Percentiles rank a stretch among this genome's conserved stretches.
Evolutionary conservation across 2,329 filamentous ascomycete genomes (phyloP).

Genomic region (Paracamarosporium sp.): DNA sequence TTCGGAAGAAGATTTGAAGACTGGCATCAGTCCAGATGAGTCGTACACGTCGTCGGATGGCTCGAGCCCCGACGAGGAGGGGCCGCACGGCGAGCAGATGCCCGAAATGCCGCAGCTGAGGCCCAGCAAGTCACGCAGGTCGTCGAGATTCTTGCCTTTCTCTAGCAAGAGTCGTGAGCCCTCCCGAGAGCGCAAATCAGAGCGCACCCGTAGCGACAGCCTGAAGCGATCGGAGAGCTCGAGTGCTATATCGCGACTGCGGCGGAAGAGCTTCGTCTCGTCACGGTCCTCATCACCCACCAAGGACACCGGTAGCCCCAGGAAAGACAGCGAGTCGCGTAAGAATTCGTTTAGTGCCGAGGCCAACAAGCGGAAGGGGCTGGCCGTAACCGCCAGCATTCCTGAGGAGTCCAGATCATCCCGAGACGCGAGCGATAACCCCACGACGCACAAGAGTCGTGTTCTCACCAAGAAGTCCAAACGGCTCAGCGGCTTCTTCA

Average conservation of each 20-base stretch:
- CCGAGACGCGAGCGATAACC: slow-evolving; percentile 21
- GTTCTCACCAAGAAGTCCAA: slow-evolving; percentile 45
- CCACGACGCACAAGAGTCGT: slow-evolving; percentile 22
- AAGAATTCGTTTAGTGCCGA: slow-evolving; percentile 26
- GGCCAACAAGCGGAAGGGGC: slow-evolving; percentile 32
- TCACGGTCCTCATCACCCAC: slow-evolving; percentile 30
- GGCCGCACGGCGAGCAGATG: slow-evolving; percentile 31
- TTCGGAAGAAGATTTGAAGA: slow-evolving; percentile 41
- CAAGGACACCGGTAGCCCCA: slow-evolving; percentile 19
- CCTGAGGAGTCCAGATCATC: slow-evolving; percentile 34
- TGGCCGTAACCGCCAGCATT: slow-evolving; percentile 33
- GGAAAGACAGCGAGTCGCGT: slow-evolving; percentile 17
- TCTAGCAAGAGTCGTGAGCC: slow-evolving; percentile 43
- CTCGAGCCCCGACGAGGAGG: slow-evolving; percentile 52
- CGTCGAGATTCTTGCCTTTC: slow-evolving; percentile 44
- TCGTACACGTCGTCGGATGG: slow-evolving; percentile 51
- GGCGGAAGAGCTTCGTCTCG: slow-evolving; percentile 46
- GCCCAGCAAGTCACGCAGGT: slow-evolving; percentile 43
- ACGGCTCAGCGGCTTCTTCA: slow-evolving; percentile 42
- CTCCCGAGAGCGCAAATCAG: slow-evolving; percentile 36
- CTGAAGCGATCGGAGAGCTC: slow-evolving; percentile 33
- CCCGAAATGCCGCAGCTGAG: slow-evolving; percentile 37
- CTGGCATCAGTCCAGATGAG: slow-evolving; percentile 36
- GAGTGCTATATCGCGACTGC: slow-evolving; percentile 33
- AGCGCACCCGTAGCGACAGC: slow-evolving; percentile 33